Conservation (phyloP, 148 eudicot species). For the Chenopodium berlandieri region DNA sequence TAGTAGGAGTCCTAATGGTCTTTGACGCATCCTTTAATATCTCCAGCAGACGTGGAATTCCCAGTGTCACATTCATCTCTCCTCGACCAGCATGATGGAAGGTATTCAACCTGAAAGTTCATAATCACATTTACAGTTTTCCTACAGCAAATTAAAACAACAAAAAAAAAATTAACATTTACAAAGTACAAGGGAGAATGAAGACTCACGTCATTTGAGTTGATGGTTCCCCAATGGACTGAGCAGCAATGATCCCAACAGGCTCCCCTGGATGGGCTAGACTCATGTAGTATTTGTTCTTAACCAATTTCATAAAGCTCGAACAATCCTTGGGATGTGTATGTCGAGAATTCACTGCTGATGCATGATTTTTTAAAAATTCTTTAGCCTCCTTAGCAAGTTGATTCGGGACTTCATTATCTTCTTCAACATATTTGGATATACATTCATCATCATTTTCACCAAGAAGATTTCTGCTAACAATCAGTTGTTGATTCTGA, state of each 20-base stretch:
- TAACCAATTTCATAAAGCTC: constrained; percentile 56
- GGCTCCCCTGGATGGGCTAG: constrained; percentile 97
- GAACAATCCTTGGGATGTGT: constrained; percentile 29
- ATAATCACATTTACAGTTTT: not conserved
- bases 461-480: constrained; percentile 47
- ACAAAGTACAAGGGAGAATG: not conserved
- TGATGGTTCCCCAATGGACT: constrained; percentile 95
- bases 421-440: constrained; percentile 55
- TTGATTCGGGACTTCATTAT: constrained; percentile 58
- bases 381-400: constrained; percentile 46
- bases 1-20: constrained; percentile 78
- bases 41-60: constrained; percentile 97
- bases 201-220: constrained; percentile 95
- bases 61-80: constrained; percentile 97
- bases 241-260: constrained; percentile 95
- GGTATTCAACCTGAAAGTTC: constrained; percentile 69
- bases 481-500: constrained; percentile 62
- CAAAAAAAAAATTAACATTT: not conserved
- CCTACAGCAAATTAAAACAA: not conserved
- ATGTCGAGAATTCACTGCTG: constrained; percentile 18
- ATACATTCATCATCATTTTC: constrained; percentile 37
- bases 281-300: constrained; percentile 72
- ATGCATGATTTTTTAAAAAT: constrained; percentile 28
- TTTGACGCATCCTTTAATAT: constrained; percentile 85
- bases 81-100: constrained; percentile 99